Conservation (phyloP, 1,284 basidiomycete species). For the Meira miltonrushii region DNA sequence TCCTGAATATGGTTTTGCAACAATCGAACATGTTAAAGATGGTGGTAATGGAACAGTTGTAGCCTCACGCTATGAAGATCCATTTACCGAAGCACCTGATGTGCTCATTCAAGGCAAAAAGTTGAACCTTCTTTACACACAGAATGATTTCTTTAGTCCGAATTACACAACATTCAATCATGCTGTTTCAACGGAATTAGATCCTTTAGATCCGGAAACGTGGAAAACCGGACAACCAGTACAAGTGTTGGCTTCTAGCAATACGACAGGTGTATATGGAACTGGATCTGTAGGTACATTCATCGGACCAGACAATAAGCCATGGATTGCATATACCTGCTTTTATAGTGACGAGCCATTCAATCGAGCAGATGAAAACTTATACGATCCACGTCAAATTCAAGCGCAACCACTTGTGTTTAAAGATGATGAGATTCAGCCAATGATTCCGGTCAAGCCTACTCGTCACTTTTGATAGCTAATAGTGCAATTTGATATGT, state of each 20-base stretch:
- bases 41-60: too few species aligned
- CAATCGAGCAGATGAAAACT: neutral
- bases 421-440: constrained; percentile 1
- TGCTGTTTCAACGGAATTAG: neutral
- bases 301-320: neutral
- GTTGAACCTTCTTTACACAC: too few species aligned
- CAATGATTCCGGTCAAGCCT: neutral
- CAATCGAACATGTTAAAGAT: too few species aligned
- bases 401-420: neutral
- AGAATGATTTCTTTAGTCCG: neutral
- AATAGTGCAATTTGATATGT: too few species aligned
- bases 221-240: neutral
- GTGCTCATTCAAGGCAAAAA: too few species aligned
- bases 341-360: neutral
- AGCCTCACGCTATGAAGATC: too few species aligned
- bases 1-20: too few species aligned
- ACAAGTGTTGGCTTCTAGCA: neutral
- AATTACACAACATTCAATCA: constrained; percentile 1
- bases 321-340: constrained; percentile 6
- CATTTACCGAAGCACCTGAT: too few species aligned
- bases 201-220: neutral
- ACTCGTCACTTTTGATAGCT: too few species aligned
- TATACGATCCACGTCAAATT: neutral
- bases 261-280: constrained; percentile 1
- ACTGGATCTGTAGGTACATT: neutral